Base-by-base conservation (phyloP, 768 basidiomycete species). In the Mycena belliarum region DNA sequence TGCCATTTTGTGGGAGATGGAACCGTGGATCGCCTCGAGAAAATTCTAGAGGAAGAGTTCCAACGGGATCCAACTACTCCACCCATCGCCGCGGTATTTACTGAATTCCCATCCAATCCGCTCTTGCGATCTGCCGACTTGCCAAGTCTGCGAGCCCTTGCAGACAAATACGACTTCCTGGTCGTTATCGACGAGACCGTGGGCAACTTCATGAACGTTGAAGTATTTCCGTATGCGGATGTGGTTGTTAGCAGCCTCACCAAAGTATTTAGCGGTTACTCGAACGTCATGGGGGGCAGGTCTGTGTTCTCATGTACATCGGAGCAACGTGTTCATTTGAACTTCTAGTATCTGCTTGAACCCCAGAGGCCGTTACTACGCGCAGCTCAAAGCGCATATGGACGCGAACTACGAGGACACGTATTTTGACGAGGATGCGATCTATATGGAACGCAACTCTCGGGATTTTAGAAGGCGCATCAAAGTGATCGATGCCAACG, bases 231-330 rank as follows among this genome's bases (percentile, higher is more conserved):
- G 16, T 91, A 84, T 59, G 90, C 88, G 10, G 96, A 98, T 69
- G 82, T 99, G 25, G 87, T 96, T 9, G 95, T 88, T 40, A 94
- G 92, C 66, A 95, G 93, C 75, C 72, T 98, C 67, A 89, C 91
- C 21, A 98, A 98, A 76, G 80, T 98, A 26, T 98, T 99, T 75
- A 95, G 93, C 61, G 96, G 96, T 1, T 88, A 91, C 52, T 83
- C 87, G 37, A 98, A 99, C 67, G 93, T 95, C 49, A 98, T 98
- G 96, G 96, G 96, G 43, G 96, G 96, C 68, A 92, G 91, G 96
- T 96, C 65, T 50, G 82, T 32, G 48, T 16, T 42, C 24, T 49
- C 21, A 25, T 33, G 35, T 15, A 14, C 21, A 32, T 32, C 35
- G 16, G 12, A 6, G 23, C 14, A 28, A 25, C 45, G 28, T 24